phyloP scores from a whole-genome alignment of 2,329 filamentous ascomycete genomes.

The Claviceps spartinae region DNA sequence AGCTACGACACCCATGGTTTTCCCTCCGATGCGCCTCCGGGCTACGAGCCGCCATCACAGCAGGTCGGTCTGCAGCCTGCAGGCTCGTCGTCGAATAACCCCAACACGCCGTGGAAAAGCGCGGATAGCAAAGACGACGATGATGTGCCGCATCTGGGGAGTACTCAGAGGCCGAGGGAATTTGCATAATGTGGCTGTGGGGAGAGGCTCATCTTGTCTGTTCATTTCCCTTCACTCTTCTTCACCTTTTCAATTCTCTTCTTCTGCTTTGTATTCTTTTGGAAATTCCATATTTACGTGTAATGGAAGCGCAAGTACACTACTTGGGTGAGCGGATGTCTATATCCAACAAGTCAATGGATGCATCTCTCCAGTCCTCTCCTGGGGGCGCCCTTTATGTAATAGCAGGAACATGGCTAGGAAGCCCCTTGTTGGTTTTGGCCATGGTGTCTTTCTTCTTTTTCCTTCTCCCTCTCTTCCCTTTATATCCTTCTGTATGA shows the following conservation, averaged over 20 bases:
- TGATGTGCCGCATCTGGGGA: conserved; percentile 17
- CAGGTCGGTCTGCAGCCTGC: conserved; percentile 16
- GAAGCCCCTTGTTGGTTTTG: too few relatives aligned
- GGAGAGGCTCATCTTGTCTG: too few relatives aligned
- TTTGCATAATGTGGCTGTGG: conserved; percentile 12
- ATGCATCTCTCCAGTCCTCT: background rate
- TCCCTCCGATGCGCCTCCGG: conserved; percentile 18
- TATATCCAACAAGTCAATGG: too few relatives aligned
- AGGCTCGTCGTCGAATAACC: conserved; percentile 12
- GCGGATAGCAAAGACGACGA: conserved; percentile 16
- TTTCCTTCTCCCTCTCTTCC: background rate
- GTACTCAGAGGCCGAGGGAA: conserved; percentile 19
- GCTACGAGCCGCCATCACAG: conserved; percentile 20
- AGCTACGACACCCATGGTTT: conserved; percentile 12
- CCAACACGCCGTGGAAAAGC: conserved; percentile 14
- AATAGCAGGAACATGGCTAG: too few relatives aligned
- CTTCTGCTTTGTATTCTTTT: background rate
- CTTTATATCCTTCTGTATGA: too few relatives aligned
- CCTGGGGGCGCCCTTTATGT: too few relatives aligned
- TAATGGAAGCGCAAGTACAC: background rate
- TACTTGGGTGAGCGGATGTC: background rate
- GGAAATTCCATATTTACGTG: background rate
- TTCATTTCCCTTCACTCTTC: background rate
- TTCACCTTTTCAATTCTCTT: background rate
- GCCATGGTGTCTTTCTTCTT: background rate